Conservation (phyloP, 148 eudicot species). For the Rhododendron ovatum region DNA sequence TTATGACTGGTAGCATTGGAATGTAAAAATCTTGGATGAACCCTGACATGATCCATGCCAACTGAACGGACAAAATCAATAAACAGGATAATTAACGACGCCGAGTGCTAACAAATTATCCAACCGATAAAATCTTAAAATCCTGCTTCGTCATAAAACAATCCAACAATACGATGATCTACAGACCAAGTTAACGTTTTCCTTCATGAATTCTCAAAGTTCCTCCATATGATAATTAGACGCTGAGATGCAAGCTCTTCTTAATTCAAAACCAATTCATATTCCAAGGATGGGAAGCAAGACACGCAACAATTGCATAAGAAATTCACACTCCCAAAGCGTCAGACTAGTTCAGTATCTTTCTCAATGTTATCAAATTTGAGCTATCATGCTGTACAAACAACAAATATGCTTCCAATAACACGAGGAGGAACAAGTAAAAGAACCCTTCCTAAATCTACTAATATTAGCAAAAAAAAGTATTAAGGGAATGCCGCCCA, state of each 20-base stretch:
- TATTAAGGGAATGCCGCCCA: no score
- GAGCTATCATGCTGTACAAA: neutral
- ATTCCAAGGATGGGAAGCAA: neutral
- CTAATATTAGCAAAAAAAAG: no score
- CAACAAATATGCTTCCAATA: neutral
- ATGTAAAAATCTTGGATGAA: conserved; percentile 73
- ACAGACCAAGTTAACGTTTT: neutral
- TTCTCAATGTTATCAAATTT: neutral
- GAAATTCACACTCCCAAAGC: neutral
- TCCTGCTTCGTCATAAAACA: neutral
- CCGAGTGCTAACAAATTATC: neutral
- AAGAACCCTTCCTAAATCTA: neutral
- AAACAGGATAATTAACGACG: neutral
- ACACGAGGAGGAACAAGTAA: neutral
- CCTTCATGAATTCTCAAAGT: neutral
- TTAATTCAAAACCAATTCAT: neutral
- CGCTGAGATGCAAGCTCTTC: neutral
- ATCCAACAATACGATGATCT: neutral
- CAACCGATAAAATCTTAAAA: neutral
- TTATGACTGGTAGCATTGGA: conserved; percentile 91
- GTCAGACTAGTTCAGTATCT: neutral
- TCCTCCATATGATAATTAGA: neutral
- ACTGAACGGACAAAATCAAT: conserved; percentile 20
- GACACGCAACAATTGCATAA: neutral
- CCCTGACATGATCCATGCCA: conserved; percentile 68